Base-by-base conservation (phyloP, 1,139 yeast genomes). In the Scheffersomyces stambukii region DNA sequence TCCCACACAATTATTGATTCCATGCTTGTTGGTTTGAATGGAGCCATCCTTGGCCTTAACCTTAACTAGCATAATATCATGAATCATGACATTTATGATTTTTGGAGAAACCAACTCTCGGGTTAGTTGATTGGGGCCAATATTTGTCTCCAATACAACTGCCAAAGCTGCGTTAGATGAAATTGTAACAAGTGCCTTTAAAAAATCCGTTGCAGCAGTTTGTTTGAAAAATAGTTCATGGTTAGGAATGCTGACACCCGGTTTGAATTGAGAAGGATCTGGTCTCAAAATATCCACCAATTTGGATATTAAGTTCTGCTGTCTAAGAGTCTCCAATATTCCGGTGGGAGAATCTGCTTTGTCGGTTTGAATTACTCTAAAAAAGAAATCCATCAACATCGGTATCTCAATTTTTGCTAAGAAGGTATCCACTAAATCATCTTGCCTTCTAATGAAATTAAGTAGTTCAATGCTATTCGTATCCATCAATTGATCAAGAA, bases 141-240 rank as follows among this genome's bases (percentile, higher is more conserved):
- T 70, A 57, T 67, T 67, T 2, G 72, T 64, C 33, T 67, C 74
- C 13, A 64, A 45, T 1, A 64, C 69, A 4, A 65, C 68, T 0
- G 74, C 72, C 34, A 65, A 50, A 4, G 71, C 70, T 4, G 72
- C 62, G 38, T 67, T 68, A n/a, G 96, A 95, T 18, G 96, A 85
- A 23, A 93, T 84, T 3, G 96, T 82, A 17, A 91, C 84, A 48
- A 93, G 75, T 0, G 97, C 97, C 52, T 91, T 93, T 32, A 91
- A 60, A 48, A 91, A 91, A 51, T 91, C 99, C 8, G 96, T 94
- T 2, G 95, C 94, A 0, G 97, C 94, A 3, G 94, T 81, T 54
- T 91, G 97, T 29, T 77, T 77, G 35, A 91, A 76, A 20, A 81
- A 68, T 22, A 54, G 41, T 28, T 45, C 47, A 24, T 54, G 57